Conservation (phyloP, 129 eudicot genomes). For the Oenanthe sinensis region DNA sequence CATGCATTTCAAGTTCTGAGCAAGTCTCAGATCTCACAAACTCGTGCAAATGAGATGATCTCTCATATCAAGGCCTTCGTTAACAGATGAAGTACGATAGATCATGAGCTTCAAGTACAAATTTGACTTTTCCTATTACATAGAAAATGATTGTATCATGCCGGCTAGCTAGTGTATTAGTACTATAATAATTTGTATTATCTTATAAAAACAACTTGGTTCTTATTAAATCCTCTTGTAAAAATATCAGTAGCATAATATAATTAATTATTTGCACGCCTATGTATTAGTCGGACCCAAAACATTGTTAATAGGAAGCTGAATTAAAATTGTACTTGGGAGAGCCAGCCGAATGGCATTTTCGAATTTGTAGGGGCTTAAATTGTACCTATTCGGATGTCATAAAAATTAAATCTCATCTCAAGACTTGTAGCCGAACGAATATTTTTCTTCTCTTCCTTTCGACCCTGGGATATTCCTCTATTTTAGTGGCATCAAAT, state of each 20-base stretch:
- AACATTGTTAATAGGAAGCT: too few relatives aligned
- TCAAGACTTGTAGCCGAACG: too few relatives aligned
- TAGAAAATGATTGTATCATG: background rate
- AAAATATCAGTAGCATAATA: too few relatives aligned
- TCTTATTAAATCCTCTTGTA: background rate
- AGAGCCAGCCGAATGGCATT: too few relatives aligned
- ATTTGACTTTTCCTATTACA: background rate
- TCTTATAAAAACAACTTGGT: background rate
- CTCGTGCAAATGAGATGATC: conserved; percentile 45
- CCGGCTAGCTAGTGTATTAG: background rate
- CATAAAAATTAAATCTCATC: too few relatives aligned
- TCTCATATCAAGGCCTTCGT: conserved; percentile 32
- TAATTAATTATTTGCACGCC: too few relatives aligned
- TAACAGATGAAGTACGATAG: conserved; percentile 11
- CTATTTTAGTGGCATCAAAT: background rate
- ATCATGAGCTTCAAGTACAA: background rate
- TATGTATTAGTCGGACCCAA: too few relatives aligned
- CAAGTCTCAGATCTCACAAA: conserved; percentile 34
- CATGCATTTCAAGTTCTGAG: conserved; percentile 57
- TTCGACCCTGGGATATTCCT: too few relatives aligned
- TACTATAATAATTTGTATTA: background rate
- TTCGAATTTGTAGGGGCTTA: too few relatives aligned
- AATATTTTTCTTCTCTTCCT: too few relatives aligned
- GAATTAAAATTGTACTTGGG: too few relatives aligned
- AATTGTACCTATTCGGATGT: too few relatives aligned